phyloP scores from a whole-genome alignment of 306 rosid species.

The Vicia sativa region DNA sequence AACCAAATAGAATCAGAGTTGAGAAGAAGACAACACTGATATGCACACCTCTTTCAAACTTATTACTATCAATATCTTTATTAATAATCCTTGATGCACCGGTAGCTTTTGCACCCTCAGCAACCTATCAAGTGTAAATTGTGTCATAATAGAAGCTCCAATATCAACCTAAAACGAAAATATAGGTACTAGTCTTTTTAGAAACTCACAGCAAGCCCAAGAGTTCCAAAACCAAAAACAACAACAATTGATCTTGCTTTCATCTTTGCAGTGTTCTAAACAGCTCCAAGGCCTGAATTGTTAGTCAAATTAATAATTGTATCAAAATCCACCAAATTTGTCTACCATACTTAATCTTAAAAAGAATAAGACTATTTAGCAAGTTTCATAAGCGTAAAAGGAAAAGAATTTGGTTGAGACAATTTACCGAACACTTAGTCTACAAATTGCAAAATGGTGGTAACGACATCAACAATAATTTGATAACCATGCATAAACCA shows the following conservation, averaged over 20 bases:
- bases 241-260: constrained; percentile 87
- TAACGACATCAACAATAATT: too few species aligned
- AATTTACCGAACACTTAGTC: too few species aligned
- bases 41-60: constrained; percentile 77
- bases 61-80: constrained; percentile 78
- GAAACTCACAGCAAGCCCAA: constrained; percentile 91
- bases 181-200: background rate
- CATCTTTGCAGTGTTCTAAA: constrained; percentile 98
- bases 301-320: background rate
- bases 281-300: constrained; percentile 90
- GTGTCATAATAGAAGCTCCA: constrained; percentile 14
- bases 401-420: too few species aligned
- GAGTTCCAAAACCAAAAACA: constrained; percentile 90
- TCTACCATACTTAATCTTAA: background rate
- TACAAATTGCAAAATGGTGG: too few species aligned
- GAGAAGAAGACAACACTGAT: constrained; percentile 11
- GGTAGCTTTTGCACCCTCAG: constrained; percentile 94
- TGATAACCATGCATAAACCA: too few species aligned
- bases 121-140: constrained; percentile 60
- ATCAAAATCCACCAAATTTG: constrained; percentile 19
- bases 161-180: constrained; percentile 33
- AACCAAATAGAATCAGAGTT: background rate
- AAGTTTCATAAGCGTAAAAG: too few species aligned
- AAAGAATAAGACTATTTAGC: background rate
- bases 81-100: constrained; percentile 94